Conservation (phyloP, 1,284 basidiomycete genomes). For the Apiotrichum gracile region DNA sequence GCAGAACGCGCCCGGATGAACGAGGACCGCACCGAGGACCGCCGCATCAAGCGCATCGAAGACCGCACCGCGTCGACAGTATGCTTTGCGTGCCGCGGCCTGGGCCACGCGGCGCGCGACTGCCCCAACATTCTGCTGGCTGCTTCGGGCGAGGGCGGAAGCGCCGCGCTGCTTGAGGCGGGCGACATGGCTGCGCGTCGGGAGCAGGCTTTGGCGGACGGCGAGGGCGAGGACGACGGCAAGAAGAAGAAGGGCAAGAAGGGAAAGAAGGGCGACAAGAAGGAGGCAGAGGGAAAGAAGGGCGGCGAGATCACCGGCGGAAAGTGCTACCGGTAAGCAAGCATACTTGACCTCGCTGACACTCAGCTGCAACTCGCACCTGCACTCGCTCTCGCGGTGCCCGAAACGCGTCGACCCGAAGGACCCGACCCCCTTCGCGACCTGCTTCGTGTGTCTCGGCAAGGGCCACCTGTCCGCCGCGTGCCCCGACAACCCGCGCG, state of each 20-base stretch:
- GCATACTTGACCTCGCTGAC: background rate
- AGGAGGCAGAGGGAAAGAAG: constrained; percentile 20
- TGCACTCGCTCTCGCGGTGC: constrained; percentile 73
- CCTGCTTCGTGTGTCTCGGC: constrained; percentile 80
- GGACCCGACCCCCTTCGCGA: constrained; percentile 77
- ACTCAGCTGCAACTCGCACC: constrained; percentile 71
- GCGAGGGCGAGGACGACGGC: constrained; percentile 16
- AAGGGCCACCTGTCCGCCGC: constrained; percentile 73
- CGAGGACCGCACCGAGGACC: constrained; percentile 52
- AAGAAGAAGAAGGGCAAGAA: constrained; percentile 13
- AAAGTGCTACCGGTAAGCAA: constrained; percentile 71
- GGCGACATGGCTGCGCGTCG: constrained; percentile 5
- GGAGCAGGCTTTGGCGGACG: constrained; percentile 2
- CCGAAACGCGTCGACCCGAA: constrained; percentile 58
- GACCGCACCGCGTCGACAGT: constrained; percentile 59
- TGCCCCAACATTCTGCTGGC: constrained; percentile 59
- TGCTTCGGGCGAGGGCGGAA: constrained; percentile 17
- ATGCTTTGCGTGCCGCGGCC: constrained; percentile 82
- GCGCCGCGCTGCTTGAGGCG: constrained; percentile 23
- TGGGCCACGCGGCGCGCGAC: constrained; percentile 75
- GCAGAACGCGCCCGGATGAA: constrained; percentile 26
- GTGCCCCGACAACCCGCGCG: constrained; percentile 76
- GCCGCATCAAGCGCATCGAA: constrained; percentile 62
- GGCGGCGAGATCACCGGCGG: constrained; percentile 50
- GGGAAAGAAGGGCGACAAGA: constrained; percentile 15